phyloP scores from a whole-genome alignment of 345 rosid genomes.

The Gossypium arboreum region DNA sequence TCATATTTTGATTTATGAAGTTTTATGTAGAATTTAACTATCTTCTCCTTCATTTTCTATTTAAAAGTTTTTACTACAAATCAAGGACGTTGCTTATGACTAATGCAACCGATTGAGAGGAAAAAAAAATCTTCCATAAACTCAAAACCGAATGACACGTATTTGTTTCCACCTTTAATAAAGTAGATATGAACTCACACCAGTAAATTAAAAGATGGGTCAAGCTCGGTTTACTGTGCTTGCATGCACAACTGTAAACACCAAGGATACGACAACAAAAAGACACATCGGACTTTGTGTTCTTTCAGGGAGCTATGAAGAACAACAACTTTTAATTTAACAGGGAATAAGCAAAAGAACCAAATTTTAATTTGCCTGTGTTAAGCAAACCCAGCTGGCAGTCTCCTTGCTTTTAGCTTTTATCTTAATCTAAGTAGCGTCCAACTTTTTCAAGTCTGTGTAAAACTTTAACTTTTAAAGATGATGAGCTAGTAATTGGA shows the following conservation, averaged over 20 bases:
- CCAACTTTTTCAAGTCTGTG: neutral
- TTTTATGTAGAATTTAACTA: too few species aligned
- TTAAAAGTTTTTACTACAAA: constrained; percentile 1
- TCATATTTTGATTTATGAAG: too few species aligned
- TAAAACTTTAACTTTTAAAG: constrained; percentile 10
- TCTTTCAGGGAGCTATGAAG: neutral
- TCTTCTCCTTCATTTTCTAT: too few species aligned
- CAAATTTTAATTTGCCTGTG: neutral
- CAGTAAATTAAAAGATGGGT: constrained; percentile 1
- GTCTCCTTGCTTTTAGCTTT: neutral
- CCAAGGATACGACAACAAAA: neutral
- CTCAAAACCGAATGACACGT: constrained; percentile 18
- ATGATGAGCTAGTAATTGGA: constrained; percentile 14
- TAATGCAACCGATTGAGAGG: constrained; percentile 20
- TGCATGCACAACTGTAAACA: neutral
- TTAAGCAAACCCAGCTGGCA: constrained; percentile 1
- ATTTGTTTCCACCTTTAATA: constrained; percentile 21
- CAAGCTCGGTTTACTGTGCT: neutral
- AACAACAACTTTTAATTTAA: neutral
- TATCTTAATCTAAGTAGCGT: neutral
- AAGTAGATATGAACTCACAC: constrained; percentile 32
- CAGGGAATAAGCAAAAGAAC: neutral
- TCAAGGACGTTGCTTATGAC: constrained; percentile 6
- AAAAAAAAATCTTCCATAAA: neutral
- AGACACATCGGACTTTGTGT: constrained; percentile 4